Percentiles rank a stretch among this genome's conserved stretches.
phyloP scores from a whole-genome alignment of 202 grass and related monocot genomes.

The Cymbopogon flexuosus region DNA sequence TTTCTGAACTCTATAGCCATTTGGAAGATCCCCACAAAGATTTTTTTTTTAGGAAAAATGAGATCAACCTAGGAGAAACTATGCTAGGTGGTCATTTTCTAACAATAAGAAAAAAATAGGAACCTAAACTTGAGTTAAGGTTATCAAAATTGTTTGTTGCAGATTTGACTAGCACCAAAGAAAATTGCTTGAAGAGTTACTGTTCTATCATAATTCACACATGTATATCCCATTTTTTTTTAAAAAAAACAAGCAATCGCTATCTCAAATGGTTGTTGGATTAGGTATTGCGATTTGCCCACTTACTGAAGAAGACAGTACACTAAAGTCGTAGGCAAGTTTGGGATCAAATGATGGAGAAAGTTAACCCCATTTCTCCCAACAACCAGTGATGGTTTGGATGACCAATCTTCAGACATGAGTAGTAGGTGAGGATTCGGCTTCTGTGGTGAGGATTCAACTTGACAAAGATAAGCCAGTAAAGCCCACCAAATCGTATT shows the following conservation, averaged over 20 bases:
- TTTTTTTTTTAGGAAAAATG: too few species aligned
- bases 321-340: not conserved
- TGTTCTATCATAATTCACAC: not conserved
- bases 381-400: conserved; percentile 27
- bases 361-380: not conserved
- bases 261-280: not conserved
- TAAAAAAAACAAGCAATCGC: not conserved
- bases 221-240: not conserved
- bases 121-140: not conserved
- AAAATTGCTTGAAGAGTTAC: not conserved
- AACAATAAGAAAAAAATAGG: not conserved
- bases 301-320: conserved; percentile 8
- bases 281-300: not conserved
- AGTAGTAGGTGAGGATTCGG: conserved; percentile 24
- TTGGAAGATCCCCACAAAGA: not conserved
- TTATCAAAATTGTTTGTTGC: not conserved
- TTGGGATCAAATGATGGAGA: too few species aligned
- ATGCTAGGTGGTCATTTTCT: not conserved
- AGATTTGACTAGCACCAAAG: not conserved
- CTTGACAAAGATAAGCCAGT: not conserved
- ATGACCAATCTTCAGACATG: not conserved
- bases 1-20: not conserved
- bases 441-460: conserved; percentile 1
- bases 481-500: not conserved
- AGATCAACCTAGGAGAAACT: not conserved